Base-by-base conservation (phyloP, 805 yeast genomes). In the Metschnikowia baotianmanensis region DNA sequence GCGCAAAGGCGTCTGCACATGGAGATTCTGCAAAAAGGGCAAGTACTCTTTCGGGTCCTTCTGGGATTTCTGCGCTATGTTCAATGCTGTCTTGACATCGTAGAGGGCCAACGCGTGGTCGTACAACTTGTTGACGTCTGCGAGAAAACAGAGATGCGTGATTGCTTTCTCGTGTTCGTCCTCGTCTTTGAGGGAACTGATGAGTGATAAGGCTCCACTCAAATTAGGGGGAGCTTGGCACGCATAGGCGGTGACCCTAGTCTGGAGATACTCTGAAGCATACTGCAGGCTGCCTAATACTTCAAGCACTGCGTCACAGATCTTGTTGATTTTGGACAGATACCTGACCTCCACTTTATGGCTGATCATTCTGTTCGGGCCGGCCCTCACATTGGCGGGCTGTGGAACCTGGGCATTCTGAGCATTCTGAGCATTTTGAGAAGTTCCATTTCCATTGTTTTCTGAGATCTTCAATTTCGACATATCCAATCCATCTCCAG, bases 31-130 rank as follows among this genome's bases (percentile, higher is more conserved):
- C 50, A 93, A 72, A 62, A 93, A 93, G 37, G 99, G 96, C 38
- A 93, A 67, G 53, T 93, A 93, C 62, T 93, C 99, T 56, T 90
- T 88, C 18, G 99, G 99, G 65, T 93, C 99, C 72, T 84, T 90
- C 62, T 91, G 98, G 0, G 97, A 89, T 56, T 89, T 93, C 59
- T 95, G 98, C 0, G 99, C 99, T 44, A 93, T 82, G 10, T 76
- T 72, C 42, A 93, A 72, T 0, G 98, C 78, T 53, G 91, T 68
- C 42, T 82, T 81, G 30, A 93, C 81, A 58, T 93, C 84, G 56
- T 93, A 93, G 16, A 85, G 67, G 2, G 95, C 84, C 43, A 93
- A 72, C 0, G 97, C 85, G 15, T 82, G 80, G 34, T 81, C 74
- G 63, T 91, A 93, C 16, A 93, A 72, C 45, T 77, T 69, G 56